Evolutionary conservation across 164 flowering plant species (phyloP).

Genomic region (Litsea cubeba): DNA sequence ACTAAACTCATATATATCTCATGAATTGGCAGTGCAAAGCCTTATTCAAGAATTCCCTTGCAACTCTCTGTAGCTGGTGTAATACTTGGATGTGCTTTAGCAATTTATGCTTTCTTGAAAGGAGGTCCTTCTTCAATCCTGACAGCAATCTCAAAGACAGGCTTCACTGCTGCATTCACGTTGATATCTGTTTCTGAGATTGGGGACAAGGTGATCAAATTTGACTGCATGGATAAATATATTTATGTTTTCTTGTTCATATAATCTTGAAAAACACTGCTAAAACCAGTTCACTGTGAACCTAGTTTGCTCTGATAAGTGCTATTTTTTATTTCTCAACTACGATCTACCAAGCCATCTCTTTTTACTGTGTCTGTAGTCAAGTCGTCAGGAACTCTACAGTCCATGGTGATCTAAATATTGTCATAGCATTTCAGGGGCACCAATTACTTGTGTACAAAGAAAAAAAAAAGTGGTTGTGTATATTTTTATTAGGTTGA

Average conservation of each 20-base stretch:
- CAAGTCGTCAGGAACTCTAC: no score
- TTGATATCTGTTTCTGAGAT: constrained; percentile 97
- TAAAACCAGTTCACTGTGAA: background rate
- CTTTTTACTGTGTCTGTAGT: no score
- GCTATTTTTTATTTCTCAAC: no score
- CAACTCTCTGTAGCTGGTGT: constrained; percentile 58
- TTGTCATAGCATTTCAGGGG: no score
- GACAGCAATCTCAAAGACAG: constrained; percentile 87
- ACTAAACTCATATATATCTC: constrained; percentile 13
- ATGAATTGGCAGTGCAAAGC: constrained; percentile 48
- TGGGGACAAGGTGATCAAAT: constrained; percentile 77
- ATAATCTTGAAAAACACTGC: background rate
- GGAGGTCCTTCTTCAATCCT: constrained; percentile 70
- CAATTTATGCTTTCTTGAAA: constrained; percentile 57
- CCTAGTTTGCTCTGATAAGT: background rate
- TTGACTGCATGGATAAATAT: background rate
- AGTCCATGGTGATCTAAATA: no score
- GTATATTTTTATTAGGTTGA: no score
- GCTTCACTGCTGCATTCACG: constrained; percentile 92
- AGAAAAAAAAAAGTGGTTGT: no score
- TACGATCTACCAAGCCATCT: no score
- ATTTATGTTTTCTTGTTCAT: background rate
- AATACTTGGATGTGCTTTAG: constrained; percentile 61
- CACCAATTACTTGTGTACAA: no score
- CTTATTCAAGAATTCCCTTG: constrained; percentile 49